phyloP scores from a whole-genome alignment of 768 basidiomycete species.

The Collybia sp. region DNA sequence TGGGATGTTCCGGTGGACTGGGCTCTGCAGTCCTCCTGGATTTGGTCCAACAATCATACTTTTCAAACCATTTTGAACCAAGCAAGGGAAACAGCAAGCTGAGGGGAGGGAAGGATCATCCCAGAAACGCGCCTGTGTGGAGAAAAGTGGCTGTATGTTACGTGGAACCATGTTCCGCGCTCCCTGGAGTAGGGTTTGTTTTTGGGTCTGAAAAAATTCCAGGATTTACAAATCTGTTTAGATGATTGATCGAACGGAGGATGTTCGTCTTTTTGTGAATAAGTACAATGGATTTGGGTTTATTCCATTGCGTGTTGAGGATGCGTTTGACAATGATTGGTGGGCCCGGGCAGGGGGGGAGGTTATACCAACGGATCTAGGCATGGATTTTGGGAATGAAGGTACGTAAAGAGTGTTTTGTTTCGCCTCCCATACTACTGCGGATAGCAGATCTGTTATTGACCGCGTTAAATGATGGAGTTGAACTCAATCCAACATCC shows the following conservation, averaged over 20 bases:
- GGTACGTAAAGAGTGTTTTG: conserved; percentile 23
- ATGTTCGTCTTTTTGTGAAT: conserved; percentile 40
- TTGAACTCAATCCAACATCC: conserved; percentile 13
- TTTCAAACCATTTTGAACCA: conserved; percentile 23
- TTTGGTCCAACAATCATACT: conserved; percentile 57
- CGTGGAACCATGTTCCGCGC: conserved; percentile 61
- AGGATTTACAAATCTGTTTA: conserved; percentile 20
- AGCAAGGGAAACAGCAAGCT: conserved; percentile 21
- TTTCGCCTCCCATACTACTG: conserved; percentile 1
- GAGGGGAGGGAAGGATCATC: conserved; percentile 62
- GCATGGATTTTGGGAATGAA: conserved; percentile 50
- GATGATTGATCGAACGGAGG: conserved; percentile 52
- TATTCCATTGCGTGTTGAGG: conserved; percentile 60
- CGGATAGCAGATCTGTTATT: conserved; percentile 24
- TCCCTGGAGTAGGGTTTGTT: conserved; percentile 47
- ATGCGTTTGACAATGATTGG: conserved; percentile 70
- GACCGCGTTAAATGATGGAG: conserved; percentile 10
- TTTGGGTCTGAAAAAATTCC: not conserved
- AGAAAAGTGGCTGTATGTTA: conserved; percentile 58
- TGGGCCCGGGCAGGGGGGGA: conserved; percentile 46
- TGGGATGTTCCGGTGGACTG: conserved; percentile 78
- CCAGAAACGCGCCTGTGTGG: conserved; percentile 61
- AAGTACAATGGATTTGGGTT: conserved; percentile 52
- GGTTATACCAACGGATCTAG: conserved; percentile 20
- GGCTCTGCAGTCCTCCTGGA: conserved; percentile 73